phyloP scores from a whole-genome alignment of 192 early-diverging fungal genomes.

The Haplosporangium gracile region DNA sequence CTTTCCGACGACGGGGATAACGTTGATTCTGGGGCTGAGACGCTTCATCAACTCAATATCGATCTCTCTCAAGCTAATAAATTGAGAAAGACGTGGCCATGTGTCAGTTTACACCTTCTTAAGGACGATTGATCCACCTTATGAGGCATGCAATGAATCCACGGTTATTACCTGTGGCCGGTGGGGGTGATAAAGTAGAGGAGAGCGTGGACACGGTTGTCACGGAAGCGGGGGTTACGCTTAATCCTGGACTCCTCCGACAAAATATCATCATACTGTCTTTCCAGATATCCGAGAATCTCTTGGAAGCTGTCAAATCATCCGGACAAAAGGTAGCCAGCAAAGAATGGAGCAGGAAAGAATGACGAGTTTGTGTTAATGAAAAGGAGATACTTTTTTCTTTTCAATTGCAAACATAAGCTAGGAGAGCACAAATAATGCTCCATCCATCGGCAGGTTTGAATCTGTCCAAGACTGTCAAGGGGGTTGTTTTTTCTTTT shows the following conservation, averaged over 20 bases:
- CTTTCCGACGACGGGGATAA: constrained; percentile 96
- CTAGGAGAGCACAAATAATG: constrained; percentile 12
- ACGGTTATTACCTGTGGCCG: constrained; percentile 80
- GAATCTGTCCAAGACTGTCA: background rate
- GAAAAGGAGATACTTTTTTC: background rate
- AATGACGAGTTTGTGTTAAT: background rate
- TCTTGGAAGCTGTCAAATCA: constrained; percentile 79
- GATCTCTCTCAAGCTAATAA: constrained; percentile 86
- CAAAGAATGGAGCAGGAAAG: background rate
- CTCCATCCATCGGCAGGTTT: constrained; percentile 5
- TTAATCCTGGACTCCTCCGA: constrained; percentile 90
- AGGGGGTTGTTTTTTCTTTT: background rate
- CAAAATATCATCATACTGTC: constrained; percentile 94
- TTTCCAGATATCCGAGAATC: constrained; percentile 94
- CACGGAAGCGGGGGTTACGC: constrained; percentile 88
- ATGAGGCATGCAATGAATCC: background rate
- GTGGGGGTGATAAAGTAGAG: constrained; percentile 99
- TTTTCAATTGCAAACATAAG: background rate
- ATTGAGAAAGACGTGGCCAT: background rate
- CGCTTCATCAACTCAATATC: constrained; percentile 95
- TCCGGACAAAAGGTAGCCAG: background rate
- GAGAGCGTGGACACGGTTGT: constrained; percentile 95
- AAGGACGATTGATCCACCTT: background rate
- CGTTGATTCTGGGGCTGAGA: constrained; percentile 92
- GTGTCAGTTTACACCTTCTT: background rate